phyloP scores from a whole-genome alignment of 192 early-diverging fungal genomes.

The Mortierella claussenii region DNA sequence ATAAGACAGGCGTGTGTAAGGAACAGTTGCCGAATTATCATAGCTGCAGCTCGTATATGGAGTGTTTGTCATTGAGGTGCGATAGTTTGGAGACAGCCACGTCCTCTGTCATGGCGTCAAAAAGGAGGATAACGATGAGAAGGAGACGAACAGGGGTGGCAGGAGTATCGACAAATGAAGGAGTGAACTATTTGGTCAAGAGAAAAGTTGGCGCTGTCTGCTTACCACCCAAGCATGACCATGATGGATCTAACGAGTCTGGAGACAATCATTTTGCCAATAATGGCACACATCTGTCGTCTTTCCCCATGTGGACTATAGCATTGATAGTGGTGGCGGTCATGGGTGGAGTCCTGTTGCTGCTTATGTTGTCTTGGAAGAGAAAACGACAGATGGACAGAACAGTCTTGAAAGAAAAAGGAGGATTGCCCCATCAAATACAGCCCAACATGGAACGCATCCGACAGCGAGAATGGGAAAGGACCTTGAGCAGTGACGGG shows the following conservation, averaged over 20 bases:
- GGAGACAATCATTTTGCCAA: no score
- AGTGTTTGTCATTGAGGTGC: conserved; percentile 32
- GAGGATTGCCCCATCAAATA: background rate
- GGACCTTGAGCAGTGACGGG: conserved; percentile 8
- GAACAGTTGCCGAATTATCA: conserved; percentile 33
- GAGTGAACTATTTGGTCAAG: background rate
- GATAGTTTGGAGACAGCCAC: background rate
- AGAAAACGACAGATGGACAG: background rate
- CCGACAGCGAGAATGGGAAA: conserved; percentile 5
- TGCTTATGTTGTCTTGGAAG: conserved; percentile 16
- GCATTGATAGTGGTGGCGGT: conserved; percentile 5
- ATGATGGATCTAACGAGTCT: background rate
- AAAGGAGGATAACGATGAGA: no score
- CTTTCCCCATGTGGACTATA: conserved; percentile 3
- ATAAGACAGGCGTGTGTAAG: conserved; percentile 16
- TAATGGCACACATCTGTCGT: background rate
- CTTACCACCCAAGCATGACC: conserved; percentile 13
- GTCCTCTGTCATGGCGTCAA: no score
- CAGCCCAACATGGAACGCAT: background rate
- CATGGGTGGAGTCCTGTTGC: conserved; percentile 17
- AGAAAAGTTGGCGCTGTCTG: no score
- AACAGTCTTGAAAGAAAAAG: background rate
- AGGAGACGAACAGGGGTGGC: no score
- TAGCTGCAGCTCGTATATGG: conserved; percentile 30
- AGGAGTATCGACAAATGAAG: no score